A percentile compares a stretch with the other conserved stretches of the same genome.
These are phyloP conservation scores for Noccaea bulbosa DNA, from an alignment of 345 rosid genomes.

Conservation along the genomic window DNA sequence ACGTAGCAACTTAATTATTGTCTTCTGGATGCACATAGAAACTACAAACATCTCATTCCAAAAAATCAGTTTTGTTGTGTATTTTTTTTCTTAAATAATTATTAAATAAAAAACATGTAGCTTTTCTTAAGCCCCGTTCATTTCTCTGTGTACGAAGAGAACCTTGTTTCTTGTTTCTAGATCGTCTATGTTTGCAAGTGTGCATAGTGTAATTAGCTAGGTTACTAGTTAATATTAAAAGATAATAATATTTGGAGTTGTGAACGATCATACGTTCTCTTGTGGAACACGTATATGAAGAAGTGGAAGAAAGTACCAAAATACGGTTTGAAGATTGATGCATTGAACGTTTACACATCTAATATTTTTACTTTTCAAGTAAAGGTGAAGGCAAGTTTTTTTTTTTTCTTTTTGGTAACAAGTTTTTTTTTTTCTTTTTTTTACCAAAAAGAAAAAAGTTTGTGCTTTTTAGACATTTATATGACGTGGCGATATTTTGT, in stretches of 20 bases:
- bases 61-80: no score
- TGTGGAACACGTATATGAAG: slow-evolving; percentile 32
- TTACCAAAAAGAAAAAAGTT: neutral
- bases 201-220: no score
- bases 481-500: slow-evolving; percentile 37
- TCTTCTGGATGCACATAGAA: slow-evolving; percentile 33
- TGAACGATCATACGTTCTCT: slow-evolving; percentile 28
- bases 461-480: slow-evolving; percentile 27
- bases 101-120: no score
- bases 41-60: slow-evolving; percentile 20
- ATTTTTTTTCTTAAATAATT: no score
- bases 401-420: no score
- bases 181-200: no score
- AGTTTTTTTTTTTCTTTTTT: no score
- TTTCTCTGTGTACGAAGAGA: no score
- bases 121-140: no score
- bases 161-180: no score
- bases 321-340: slow-evolving; percentile 32
- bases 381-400: slow-evolving; percentile 29
- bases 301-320: slow-evolving; percentile 27
- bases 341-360: slow-evolving; percentile 38
- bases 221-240: slow-evolving; percentile 19
- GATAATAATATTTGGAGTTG: slow-evolving; percentile 24
- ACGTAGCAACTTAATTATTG: slow-evolving; percentile 29
- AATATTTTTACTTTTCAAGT: slow-evolving; percentile 24